Conservation (phyloP, 139 green algal species). For the Mychonastes homosphaera region DNA sequence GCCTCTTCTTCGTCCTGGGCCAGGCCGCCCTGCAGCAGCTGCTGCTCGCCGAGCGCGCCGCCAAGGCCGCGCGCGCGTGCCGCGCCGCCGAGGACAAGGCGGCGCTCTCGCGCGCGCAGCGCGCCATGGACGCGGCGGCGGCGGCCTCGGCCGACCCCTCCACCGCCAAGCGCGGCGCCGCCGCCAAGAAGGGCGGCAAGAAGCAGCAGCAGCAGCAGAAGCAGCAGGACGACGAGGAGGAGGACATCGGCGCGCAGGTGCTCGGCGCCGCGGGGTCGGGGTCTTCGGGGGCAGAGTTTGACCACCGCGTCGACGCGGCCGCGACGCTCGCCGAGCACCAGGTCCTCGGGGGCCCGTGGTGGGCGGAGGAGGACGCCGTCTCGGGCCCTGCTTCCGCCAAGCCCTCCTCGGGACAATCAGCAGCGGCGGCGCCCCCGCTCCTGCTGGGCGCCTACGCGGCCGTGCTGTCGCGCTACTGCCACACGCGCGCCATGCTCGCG, state of each 20-base stretch:
- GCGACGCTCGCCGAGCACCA: too few relatives aligned
- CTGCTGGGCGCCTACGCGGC: conserved; percentile 51
- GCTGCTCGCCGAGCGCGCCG: conserved; percentile 48
- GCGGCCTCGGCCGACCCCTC: conserved; percentile 23
- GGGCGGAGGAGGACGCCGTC: too few relatives aligned
- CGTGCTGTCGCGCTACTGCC: conserved; percentile 41
- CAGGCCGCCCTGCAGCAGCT: conserved; percentile 70
- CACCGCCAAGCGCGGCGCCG: conserved; percentile 9
- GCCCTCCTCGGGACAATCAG: too few relatives aligned
- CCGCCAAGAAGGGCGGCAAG: conserved; percentile 4
- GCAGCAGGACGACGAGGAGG: conserved; percentile 13
- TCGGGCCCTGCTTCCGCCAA: too few relatives aligned
- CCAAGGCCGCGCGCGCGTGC: conserved; percentile 41
- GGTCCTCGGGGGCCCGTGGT: too few relatives aligned
- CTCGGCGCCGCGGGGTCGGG: too few relatives aligned
- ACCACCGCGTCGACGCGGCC: too few relatives aligned
- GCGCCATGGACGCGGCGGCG: conserved; percentile 33
- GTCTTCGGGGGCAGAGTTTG: too few relatives aligned
- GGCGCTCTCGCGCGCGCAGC: too few relatives aligned
- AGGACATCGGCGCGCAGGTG: conserved; percentile 59
- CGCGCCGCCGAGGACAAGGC: conserved; percentile 19
- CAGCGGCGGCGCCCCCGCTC: conserved; percentile 7
- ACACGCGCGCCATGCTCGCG: conserved; percentile 29
- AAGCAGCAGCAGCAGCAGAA: conserved; percentile 3
- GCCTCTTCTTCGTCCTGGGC: conserved; percentile 71